These are phyloP conservation scores for Pleurotus tuoliensis DNA, from an alignment of 768 basidiomycete genomes.

Conservation along the genomic window DNA sequence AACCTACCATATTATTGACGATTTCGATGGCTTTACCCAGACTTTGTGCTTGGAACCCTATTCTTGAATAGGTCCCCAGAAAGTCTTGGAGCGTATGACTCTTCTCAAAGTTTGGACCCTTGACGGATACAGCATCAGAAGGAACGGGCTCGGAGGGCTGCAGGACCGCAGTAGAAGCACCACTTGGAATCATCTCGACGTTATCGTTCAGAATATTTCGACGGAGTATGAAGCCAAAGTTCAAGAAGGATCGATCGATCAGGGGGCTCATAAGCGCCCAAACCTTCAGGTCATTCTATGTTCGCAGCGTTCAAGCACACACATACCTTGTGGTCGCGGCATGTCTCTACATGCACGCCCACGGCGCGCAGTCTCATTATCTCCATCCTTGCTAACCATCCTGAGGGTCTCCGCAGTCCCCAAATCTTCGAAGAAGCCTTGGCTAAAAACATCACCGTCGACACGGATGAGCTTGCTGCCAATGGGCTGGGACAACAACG, in stretches of 20 bases:
- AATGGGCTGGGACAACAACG: not conserved
- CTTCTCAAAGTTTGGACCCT: constrained; percentile 86
- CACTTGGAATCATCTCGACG: constrained; percentile 38
- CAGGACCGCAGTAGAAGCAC: constrained; percentile 73
- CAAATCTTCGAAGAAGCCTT: constrained; percentile 1
- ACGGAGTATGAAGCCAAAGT: no score
- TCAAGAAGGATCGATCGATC: not conserved
- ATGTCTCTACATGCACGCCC: constrained; percentile 1
- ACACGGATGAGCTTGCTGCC: not conserved
- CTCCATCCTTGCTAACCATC: not conserved
- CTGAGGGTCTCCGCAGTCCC: constrained; percentile 1
- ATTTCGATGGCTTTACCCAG: constrained; percentile 85
- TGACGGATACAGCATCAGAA: constrained; percentile 60
- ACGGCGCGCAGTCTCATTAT: not conserved
- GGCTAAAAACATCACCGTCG: not conserved
- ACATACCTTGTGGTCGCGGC: not conserved
- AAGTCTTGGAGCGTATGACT: constrained; percentile 62
- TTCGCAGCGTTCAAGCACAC: not conserved
- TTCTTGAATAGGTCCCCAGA: constrained; percentile 76
- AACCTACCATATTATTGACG: constrained; percentile 85
- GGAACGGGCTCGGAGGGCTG: constrained; percentile 72
- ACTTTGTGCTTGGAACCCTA: constrained; percentile 97
- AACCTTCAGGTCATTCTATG: not conserved
- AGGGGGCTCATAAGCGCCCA: not conserved
- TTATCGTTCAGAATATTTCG: no score